phyloP scores from a whole-genome alignment of 1,284 basidiomycete species.

The Irpex lacteus region DNA sequence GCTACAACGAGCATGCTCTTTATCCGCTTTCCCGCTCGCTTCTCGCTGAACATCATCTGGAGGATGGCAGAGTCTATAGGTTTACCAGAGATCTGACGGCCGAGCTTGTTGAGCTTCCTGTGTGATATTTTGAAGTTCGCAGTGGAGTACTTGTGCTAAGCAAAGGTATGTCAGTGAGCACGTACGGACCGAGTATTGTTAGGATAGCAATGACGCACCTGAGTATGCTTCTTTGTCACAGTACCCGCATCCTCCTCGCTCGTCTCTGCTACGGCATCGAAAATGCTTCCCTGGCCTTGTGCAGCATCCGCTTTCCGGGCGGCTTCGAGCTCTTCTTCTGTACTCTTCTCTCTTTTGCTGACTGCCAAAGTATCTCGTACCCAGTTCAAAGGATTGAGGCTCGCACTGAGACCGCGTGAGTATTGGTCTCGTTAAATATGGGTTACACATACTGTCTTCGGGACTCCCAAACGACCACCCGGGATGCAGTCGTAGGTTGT shows the following conservation, averaged over 20 bases:
- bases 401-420: constrained; percentile 24
- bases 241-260: constrained; percentile 23
- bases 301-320: constrained; percentile 51
- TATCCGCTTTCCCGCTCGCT: constrained; percentile 82
- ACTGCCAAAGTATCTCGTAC: constrained; percentile 57
- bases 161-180: background rate
- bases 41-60: constrained; percentile 95
- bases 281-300: constrained; percentile 53
- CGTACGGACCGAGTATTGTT: background rate
- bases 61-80: constrained; percentile 94
- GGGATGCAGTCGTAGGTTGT: constrained; percentile 27
- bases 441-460: constrained; percentile 38
- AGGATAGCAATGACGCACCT: constrained; percentile 23
- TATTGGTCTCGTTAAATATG: constrained; percentile 1
- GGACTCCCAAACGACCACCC: constrained; percentile 32
- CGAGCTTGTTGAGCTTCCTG: constrained; percentile 88
- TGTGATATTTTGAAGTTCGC: constrained; percentile 92
- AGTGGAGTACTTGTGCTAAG: constrained; percentile 87
- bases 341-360: constrained; percentile 41
- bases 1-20: constrained; percentile 88
- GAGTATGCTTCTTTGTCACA: constrained; percentile 26
- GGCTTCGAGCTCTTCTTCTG: constrained; percentile 46
- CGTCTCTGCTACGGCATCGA: constrained; percentile 40
- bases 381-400: constrained; percentile 57
- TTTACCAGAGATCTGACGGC: constrained; percentile 83